Evolutionary conservation across 192 early-diverging fungal species (phyloP), one percentile per base, ranked within the genome.

Genomic region (Umbelopsis sp.): DNA sequence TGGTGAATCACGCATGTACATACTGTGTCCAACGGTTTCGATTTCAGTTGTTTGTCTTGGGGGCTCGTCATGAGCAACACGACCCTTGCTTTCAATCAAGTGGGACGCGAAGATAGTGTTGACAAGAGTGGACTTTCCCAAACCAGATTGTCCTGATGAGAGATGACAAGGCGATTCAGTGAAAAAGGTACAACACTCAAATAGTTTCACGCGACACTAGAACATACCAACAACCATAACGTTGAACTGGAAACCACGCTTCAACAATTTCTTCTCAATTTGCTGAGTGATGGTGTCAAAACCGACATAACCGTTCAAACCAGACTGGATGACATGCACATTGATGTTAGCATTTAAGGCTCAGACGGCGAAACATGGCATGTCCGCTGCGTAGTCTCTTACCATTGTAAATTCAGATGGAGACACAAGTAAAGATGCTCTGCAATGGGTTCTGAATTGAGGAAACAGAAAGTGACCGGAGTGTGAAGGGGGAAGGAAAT

Each of bases 31-130:
- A 21, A 96, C 90, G 23, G 91, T 91, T 72, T 91, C 85, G 80
- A 99, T 98, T 82, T 98, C 96, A 25, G 94, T 95, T 16, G 97
- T 99, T 86, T 98, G 94, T 69, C 93, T 91, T 50, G 88, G 81
- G 55, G 89, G 84, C 74, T 96, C 95, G 78, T 89, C 87, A 66
- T 87, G 89, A 64, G 87, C 87, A 71, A 89, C 87, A 71, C 93
- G 91, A 27, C 91, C 93, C 85, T 96, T 95, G 73, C 89, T 92
- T 68, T 99, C 95, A 72, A 97, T 91, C 66, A 99, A 84, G 72
- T 99, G 97, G 25, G 95, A 88, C 51, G 96, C 91, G 83, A 98
- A 99, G 71, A 98, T 88, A 79, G 96, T 99, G 88, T 99, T 99
- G 81, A 98, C 90, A 70, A 99, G 87, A 47, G 97, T 99, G 69